Base-by-base conservation (phyloP, 2,329 filamentous ascomycete species). In the Neofusicoccum parvum region DNA sequence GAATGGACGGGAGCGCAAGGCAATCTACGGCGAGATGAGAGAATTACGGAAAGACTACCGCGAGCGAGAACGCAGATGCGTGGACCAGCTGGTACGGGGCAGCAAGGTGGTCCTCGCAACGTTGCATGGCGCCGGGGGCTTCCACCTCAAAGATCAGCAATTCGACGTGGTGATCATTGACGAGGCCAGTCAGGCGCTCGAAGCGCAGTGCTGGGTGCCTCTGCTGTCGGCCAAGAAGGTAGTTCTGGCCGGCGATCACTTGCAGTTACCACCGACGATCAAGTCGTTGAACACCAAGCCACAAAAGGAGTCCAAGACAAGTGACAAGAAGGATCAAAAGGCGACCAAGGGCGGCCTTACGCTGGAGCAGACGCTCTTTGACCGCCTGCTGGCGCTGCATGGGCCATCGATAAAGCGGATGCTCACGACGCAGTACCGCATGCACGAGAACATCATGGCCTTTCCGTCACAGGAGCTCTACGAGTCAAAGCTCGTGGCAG, bases 161-260 rank as follows among this genome's bases (percentile, higher is more conserved):
- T 99, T 99, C 69, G 95, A 99, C 76, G 91, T 97, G 4, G 92
- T 99, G 34, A 89, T 99, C 67, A 92, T 99, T 65, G 95, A 99
- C 73, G 95, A 99, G 80, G 95, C 94, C 4, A 96, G 92, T 75
- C 95, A 99, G 76, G 95, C 95, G 1, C 83, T 98, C 10, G 95
- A 99, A 79, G 94, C 95, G 0, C 94, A 98, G 78, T 97, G 94
- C 80, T 99, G 95, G 95, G 94, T 98, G 60, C 89, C 95, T 11
- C 80, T 99, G 53, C 80, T 97, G 17, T 85, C 87, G 69, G 82
- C 92, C 0, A 87, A 83, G 70, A 98, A 97, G 80, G 89, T 92
- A 9, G 89, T 99, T 9, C 89, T 96, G 68, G 95, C 95, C 0
- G 95, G 95, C 54, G 95, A 99, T 75, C 95, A 98, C 77, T 81